Percentiles rank a stretch among this genome's conserved stretches.
Conservation (phyloP, 805 yeast species). For the fission yeast (Schizosaccharomyces pombe) region ASM294v3 CU329670.1:4538001-4538500, state of each 20-base stretch:
- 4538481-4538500: slow-evolving; percentile 74
- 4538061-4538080: slow-evolving; percentile 43
- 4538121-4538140: slow-evolving; percentile 68
- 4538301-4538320: slow-evolving; percentile 47
- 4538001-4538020: slow-evolving; percentile 69
- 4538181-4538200: slow-evolving; percentile 61
- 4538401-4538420: slow-evolving; percentile 56
- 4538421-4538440: slow-evolving; percentile 68
- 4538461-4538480: slow-evolving; percentile 16
- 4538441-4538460: slow-evolving; percentile 39
- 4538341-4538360: slow-evolving; percentile 41
- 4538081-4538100: slow-evolving; percentile 75
- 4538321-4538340: slow-evolving; percentile 29
- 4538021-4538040: slow-evolving; percentile 55
- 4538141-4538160: slow-evolving; percentile 63
- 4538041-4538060: slow-evolving; percentile 36
- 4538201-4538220: slow-evolving; percentile 52
- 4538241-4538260: slow-evolving; percentile 82
- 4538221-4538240: slow-evolving; percentile 81
- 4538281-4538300: slow-evolving; percentile 81
- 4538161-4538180: slow-evolving; percentile 73
- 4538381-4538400: slow-evolving; percentile 81
- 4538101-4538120: slow-evolving; percentile 58
- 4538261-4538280: slow-evolving; percentile 72
- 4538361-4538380: slow-evolving; percentile 57